Evolutionary conservation across 2,329 filamentous ascomycete genomes (phyloP), one percentile per base, ranked within the genome.

Genomic region (Chaetomium olivaceum): DNA sequence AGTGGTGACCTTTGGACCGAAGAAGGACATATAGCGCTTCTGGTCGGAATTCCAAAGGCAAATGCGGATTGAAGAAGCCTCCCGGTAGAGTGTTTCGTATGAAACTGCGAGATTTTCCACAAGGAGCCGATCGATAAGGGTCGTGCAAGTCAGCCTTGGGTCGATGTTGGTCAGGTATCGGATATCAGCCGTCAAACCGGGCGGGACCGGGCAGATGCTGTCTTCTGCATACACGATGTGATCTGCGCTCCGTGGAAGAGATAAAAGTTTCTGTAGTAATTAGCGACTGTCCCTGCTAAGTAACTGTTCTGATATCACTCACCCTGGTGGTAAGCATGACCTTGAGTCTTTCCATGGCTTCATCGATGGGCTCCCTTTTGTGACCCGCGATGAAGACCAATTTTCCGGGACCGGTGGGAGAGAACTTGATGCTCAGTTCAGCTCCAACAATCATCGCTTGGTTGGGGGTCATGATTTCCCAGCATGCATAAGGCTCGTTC

Each of bases 81-180:
- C 61, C 8, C 62, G 43, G 52, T 73, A 73, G 16, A 75, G 43
- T 5, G 43, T 50, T 14, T 61, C 29, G 55, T 74, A 75, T 1
- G 48, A 39, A 1, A 63, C 65, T 0, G 61, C 58, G 46, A 72
- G 21, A 4, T 61, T 46, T n/a, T 64, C 12, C 2, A 69, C 64
- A 29, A 46, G 66, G 23, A 62, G 43, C 1, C 71, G 70, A 57
- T 77, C 75, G 14, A 76, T 61, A 16, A 77, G 69, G 23, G 74
- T 74, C 14, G 74, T 74, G 0, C 67, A 69, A 2, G 71, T 64
- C 36, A 77, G 69, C 46, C 39, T 60, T 1, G 70, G 71, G 39
- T 76, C 71, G 60, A 76, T 72, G 58, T 74, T 72, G 14, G 70
- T 68, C 62, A 73, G 70, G 62, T 71, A 72, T 4, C 74, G 73